Evolutionary conservation across 176 grass and related monocot genomes (phyloP).

Genomic region (Ananas comosus): DNA sequence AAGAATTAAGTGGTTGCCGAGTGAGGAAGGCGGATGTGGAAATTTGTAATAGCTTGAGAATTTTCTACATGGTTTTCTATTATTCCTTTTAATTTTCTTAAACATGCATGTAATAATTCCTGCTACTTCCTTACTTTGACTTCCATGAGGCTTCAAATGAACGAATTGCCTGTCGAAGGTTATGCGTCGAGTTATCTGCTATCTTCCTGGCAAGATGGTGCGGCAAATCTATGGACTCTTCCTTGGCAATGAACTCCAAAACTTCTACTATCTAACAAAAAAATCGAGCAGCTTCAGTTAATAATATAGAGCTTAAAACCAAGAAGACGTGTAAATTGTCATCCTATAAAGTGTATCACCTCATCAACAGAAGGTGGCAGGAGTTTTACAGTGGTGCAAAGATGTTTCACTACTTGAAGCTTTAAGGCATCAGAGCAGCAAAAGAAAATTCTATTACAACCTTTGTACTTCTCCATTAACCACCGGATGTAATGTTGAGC

Average conservation of each 20-base stretch:
- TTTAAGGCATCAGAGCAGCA: constrained; percentile 54
- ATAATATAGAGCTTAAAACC: not conserved
- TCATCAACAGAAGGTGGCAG: constrained; percentile 44
- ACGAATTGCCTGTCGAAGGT: constrained; percentile 67
- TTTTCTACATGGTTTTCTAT: too few species aligned
- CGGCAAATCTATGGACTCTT: constrained; percentile 52
- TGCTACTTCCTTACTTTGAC: constrained; percentile 36
- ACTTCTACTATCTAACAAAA: constrained; percentile 49
- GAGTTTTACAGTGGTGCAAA: constrained; percentile 45
- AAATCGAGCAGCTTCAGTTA: not conserved
- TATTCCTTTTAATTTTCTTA: not conserved
- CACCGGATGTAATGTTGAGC: constrained; percentile 50
- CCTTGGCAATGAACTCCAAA: constrained; percentile 46
- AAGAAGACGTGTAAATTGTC: not conserved
- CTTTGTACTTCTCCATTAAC: constrained; percentile 49
- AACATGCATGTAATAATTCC: not conserved
- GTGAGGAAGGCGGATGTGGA: too few species aligned
- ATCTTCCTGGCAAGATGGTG: constrained; percentile 41
- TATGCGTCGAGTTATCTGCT: constrained; percentile 32
- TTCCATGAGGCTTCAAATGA: constrained; percentile 70
- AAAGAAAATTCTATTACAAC: constrained; percentile 51
- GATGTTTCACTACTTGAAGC: constrained; percentile 41
- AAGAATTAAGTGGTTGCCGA: too few species aligned
- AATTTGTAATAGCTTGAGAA: too few species aligned
- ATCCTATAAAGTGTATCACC: constrained; percentile 18